These are phyloP conservation scores for Rhizopogon vinicolor DNA, from an alignment of 768 basidiomycete genomes.

Conservation along the genomic window DNA sequence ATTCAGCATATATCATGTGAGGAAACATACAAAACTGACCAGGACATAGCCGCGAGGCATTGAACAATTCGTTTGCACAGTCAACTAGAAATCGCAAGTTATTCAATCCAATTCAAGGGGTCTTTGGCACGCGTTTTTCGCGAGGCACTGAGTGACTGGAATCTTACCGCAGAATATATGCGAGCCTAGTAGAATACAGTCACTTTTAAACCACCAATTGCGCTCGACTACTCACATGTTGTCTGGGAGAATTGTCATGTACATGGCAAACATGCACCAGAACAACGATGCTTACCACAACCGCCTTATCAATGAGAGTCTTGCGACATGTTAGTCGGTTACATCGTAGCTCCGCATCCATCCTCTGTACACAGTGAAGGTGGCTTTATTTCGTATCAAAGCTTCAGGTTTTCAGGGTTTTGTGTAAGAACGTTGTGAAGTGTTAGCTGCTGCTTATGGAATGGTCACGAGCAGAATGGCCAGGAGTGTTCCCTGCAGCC, in stretches of 20 bases:
- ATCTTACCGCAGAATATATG: constrained; percentile 78
- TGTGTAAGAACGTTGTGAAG: no score
- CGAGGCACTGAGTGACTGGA: background rate
- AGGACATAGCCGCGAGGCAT: constrained; percentile 71
- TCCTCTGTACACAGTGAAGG: constrained; percentile 18
- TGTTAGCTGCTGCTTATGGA: no score
- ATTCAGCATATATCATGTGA: constrained; percentile 1
- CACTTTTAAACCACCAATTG: background rate
- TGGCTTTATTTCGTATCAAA: background rate
- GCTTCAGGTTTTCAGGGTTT: background rate
- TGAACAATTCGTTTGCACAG: constrained; percentile 83
- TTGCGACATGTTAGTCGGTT: constrained; percentile 76
- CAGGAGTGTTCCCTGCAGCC: no score
- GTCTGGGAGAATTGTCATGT: constrained; percentile 32
- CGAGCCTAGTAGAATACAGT: constrained; percentile 47
- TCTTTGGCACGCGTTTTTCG: background rate
- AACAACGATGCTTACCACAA: constrained; percentile 61
- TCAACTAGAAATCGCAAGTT: constrained; percentile 45
- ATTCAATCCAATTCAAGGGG: background rate
- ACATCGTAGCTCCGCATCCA: constrained; percentile 77
- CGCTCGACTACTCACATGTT: constrained; percentile 39
- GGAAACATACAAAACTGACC: constrained; percentile 34
- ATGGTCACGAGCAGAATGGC: no score
- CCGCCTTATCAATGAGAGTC: constrained; percentile 69
- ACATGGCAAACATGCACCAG: constrained; percentile 9